Conservation (phyloP, 441 rosid genomes). For the Adansonia rubrostipa region DNA sequence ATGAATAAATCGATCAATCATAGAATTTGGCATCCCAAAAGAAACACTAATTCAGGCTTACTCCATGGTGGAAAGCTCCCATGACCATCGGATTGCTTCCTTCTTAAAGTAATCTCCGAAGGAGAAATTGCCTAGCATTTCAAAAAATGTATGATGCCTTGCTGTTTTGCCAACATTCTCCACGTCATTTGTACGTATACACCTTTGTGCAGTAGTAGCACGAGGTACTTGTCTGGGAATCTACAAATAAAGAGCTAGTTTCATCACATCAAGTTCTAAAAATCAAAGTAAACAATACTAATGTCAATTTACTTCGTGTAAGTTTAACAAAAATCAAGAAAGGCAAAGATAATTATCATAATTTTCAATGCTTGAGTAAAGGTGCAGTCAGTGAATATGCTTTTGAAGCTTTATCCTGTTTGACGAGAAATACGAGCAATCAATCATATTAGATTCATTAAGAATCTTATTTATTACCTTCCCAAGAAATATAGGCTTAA, state of each 20-base stretch:
- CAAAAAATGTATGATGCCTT: constrained; percentile 92
- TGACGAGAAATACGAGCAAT: not conserved
- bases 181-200: constrained; percentile 90
- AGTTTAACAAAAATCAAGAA: not conserved
- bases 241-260: constrained; percentile 39
- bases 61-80: constrained; percentile 92
- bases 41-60: constrained; percentile 41
- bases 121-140: constrained; percentile 97
- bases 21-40: constrained; percentile 19
- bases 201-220: constrained; percentile 86
- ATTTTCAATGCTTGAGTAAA: constrained; percentile 7
- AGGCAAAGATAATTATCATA: not conserved
- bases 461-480: constrained; percentile 47
- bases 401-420: not conserved
- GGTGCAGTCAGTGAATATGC: not conserved
- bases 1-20: constrained; percentile 19
- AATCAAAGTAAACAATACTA: constrained; percentile 6
- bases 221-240: constrained; percentile 81
- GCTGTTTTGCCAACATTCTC: constrained; percentile 93
- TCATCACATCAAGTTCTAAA: constrained; percentile 3
- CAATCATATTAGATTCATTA: constrained; percentile 13
- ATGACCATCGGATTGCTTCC: constrained; percentile 92
- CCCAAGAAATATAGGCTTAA: constrained; percentile 92
- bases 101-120: constrained; percentile 95
- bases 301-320: not conserved